Base-by-base conservation (phyloP, 2,329 filamentous ascomycete genomes). In the Fonsecaea monophora region DNA sequence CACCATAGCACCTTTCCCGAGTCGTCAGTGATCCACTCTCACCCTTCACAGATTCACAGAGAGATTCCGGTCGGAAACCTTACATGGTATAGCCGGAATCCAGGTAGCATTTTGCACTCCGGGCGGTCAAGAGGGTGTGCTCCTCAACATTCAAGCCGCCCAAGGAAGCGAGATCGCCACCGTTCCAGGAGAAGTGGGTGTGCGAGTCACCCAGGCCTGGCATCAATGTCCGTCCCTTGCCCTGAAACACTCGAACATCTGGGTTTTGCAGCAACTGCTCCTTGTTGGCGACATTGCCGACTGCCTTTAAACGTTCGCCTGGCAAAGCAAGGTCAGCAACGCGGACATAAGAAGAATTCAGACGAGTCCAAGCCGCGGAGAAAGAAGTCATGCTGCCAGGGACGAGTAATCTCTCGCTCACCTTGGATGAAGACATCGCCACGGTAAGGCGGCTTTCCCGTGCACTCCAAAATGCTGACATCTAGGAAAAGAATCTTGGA, bases 21-120 rank as follows among this genome's bases (percentile, higher is more conserved):
- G 6, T 50, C 8, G 34, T 57, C 45, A 53, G 54, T 18, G 38
- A 60, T 50, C 25, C 35, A 21, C 25, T 42, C 30, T 18, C 37
- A 13, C 2, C 30, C 35, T 55, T 15, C 9, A 9, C 18, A 37
- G 7, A 35, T 55, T 15, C 9, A 9, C 18, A 37, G 7, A 35
- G 15, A 37, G 25, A 37, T 9, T 9, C 30, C 7, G 18, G 30
- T 18, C 8, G 30, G 54, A 18, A 13, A 25, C n/a, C 72, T 38
- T 69, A 76, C 81, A 83, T 83, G 0, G 82, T 84, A 71, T 84
- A 84, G 0, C 82, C 83, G 3, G 78, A 82, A 69, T 85, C 82
- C 7, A 84, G 72, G 66, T 80, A 84, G 53, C 76, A 79, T 69
- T 79, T 75, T 0, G 83, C 83, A 37, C 74, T 77, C 35, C 76